These are phyloP conservation scores for Plasmodium blacklocki DNA, from an alignment of 169 alveolate genomes.

Conservation along the genomic window DNA sequence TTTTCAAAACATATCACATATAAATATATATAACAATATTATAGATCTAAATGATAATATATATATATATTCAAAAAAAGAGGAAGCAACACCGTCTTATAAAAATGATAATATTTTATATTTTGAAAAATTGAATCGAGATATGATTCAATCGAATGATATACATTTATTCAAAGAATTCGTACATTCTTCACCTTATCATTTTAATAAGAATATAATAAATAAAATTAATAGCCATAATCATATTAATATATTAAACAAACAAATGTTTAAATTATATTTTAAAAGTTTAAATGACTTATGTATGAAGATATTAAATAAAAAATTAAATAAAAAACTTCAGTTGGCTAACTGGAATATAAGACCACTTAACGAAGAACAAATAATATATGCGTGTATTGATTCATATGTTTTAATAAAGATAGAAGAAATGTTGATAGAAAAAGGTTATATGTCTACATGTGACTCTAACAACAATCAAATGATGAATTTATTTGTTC, in stretches of 20 bases:
- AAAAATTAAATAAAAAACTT: slow-evolving; percentile 85
- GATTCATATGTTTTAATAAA: slow-evolving; percentile 87
- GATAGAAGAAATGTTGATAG: slow-evolving; percentile 56
- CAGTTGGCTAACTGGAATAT: slow-evolving; percentile 91
- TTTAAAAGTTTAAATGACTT: slow-evolving; percentile 82
- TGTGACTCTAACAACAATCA: slow-evolving; percentile 39
- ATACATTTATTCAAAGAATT: slow-evolving; percentile 42
- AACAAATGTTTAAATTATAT: slow-evolving; percentile 5
- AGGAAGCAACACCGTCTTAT: not conserved
- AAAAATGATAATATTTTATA: not conserved
- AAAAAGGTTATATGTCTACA: slow-evolving; percentile 30
- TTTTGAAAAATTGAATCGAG: slow-evolving; percentile 35
- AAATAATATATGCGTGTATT: slow-evolving; percentile 89
- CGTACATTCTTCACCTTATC: slow-evolving; percentile 9
- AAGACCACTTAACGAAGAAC: slow-evolving; percentile 89
- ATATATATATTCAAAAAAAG: not conserved
- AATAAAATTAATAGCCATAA: not conserved
- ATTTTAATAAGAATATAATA: slow-evolving; percentile 32
- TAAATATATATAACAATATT: slow-evolving; percentile 22
- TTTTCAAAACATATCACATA: slow-evolving; percentile 34
- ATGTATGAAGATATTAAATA: slow-evolving; percentile 81
- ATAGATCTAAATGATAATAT: slow-evolving; percentile 57
- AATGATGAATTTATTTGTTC: slow-evolving; percentile 20
- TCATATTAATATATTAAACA: not conserved
- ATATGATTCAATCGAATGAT: slow-evolving; percentile 48